Evolutionary conservation across 495 filamentous ascomycete genomes (phyloP).

Genomic region (Tuber magnatum): DNA sequence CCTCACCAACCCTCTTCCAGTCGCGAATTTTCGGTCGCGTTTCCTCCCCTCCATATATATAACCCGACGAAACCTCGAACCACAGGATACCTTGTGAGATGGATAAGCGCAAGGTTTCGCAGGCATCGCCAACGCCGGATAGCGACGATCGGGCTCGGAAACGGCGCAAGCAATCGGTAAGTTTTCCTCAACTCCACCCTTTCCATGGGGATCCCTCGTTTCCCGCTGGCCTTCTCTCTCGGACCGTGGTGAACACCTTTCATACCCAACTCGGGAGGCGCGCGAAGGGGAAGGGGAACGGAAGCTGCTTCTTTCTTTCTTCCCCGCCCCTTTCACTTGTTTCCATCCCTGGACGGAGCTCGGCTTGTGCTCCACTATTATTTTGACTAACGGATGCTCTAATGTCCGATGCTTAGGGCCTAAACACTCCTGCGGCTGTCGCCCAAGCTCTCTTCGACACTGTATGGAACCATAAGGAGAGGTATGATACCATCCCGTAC

Average conservation of each 20-base stretch:
- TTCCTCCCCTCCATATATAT: constrained; percentile 3
- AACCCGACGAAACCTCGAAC: constrained; percentile 2
- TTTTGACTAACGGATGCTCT: constrained; percentile 21
- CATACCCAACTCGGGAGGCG: background rate
- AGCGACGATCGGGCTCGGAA: constrained; percentile 43
- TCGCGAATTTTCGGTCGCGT: constrained; percentile 30
- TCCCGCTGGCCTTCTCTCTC: constrained; percentile 28
- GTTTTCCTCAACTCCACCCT: constrained; percentile 27
- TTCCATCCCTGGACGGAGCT: constrained; percentile 33
- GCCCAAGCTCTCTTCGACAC: constrained; percentile 36
- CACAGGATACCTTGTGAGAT: constrained; percentile 19
- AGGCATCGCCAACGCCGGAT: constrained; percentile 33
- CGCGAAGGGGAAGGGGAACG: background rate
- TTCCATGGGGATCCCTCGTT: constrained; percentile 17
- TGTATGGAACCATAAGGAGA: constrained; percentile 39
- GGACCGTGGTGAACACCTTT: constrained; percentile 14
- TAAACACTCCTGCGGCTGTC: constrained; percentile 18
- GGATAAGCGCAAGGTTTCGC: constrained; percentile 37
- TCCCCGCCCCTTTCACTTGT: background rate
- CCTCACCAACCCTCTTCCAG: constrained; percentile 20
- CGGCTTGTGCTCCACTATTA: constrained; percentile 15
- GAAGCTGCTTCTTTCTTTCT: background rate
- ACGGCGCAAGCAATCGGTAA: constrained; percentile 44
- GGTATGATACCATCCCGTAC: constrained; percentile 29
- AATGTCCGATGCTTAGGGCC: constrained; percentile 3